These are phyloP conservation scores for Volutella citrinella DNA, from an alignment of 2,329 filamentous ascomycete species.

Conservation along the genomic window DNA sequence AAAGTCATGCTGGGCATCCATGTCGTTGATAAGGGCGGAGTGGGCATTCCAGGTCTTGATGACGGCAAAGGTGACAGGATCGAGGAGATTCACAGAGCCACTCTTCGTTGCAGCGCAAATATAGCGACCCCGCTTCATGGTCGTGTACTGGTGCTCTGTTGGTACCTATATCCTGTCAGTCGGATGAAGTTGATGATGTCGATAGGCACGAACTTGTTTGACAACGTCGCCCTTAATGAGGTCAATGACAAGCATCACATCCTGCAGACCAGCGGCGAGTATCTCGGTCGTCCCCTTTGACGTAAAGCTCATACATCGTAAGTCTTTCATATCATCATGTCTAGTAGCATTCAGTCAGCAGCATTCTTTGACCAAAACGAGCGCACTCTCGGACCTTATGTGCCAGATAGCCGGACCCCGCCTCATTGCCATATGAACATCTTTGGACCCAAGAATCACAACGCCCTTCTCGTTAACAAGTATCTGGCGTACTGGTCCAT, in stretches of 20 bases:
- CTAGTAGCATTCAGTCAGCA: slow-evolving; percentile 36
- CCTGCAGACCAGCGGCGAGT: slow-evolving; percentile 82
- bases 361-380: not conserved
- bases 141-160: slow-evolving; percentile 75
- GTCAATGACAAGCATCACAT: slow-evolving; percentile 76
- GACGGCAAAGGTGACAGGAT: slow-evolving; percentile 72
- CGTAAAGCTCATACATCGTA: slow-evolving; percentile 94
- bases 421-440: slow-evolving; percentile 84
- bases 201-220: slow-evolving; percentile 50
- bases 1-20: slow-evolving; percentile 95
- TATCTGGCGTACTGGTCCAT: slow-evolving; percentile 82
- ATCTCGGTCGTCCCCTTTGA: slow-evolving; percentile 81
- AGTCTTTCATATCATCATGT: slow-evolving; percentile 74
- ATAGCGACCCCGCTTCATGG: slow-evolving; percentile 88
- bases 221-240: slow-evolving; percentile 68
- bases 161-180: slow-evolving; percentile 52
- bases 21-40: slow-evolving; percentile 84
- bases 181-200: not conserved
- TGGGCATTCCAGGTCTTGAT: slow-evolving; percentile 91
- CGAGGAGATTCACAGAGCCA: slow-evolving; percentile 82
- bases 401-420: slow-evolving; percentile 88
- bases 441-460: slow-evolving; percentile 76
- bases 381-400: slow-evolving; percentile 55
- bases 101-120: slow-evolving; percentile 87
- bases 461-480: slow-evolving; percentile 90